These are phyloP conservation scores for Adiantum capillusveneris DNA, from an alignment of 75 land plant genomes.

Conservation along the genomic window DNA sequence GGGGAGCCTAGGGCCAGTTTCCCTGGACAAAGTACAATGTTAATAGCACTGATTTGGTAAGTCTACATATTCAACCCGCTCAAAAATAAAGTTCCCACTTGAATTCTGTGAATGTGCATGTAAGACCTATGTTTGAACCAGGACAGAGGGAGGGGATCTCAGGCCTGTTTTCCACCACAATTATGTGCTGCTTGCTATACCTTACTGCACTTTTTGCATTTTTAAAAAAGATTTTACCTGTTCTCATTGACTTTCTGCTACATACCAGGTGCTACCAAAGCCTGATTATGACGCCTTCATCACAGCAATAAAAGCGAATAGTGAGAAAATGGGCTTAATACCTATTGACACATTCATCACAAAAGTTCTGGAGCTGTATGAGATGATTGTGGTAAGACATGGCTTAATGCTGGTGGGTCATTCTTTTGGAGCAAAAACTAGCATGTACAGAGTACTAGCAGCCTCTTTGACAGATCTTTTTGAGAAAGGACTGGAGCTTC, in stretches of 20 bases:
- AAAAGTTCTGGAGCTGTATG: slow-evolving; percentile 25
- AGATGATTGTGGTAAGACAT: slow-evolving; percentile 29
- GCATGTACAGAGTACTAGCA: slow-evolving; percentile 21
- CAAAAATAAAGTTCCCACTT: too few species aligned
- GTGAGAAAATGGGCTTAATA: slow-evolving; percentile 8
- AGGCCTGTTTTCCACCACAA: too few species aligned
- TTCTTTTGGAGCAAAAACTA: slow-evolving; percentile 30
- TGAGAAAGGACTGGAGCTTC: slow-evolving; percentile 9
- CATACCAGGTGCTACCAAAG: slow-evolving; percentile 16
- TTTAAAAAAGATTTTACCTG: neutral
- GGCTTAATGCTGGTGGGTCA: slow-evolving; percentile 24
- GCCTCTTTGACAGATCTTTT: slow-evolving; percentile 13
- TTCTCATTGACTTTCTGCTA: neutral
- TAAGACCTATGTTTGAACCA: too few species aligned
- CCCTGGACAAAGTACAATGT: too few species aligned
- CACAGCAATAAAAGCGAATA: slow-evolving; percentile 2
- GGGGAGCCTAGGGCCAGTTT: too few species aligned
- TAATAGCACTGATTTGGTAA: too few species aligned
- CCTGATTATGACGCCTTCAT: slow-evolving; percentile 25
- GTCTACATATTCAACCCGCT: too few species aligned
- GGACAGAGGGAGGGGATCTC: too few species aligned
- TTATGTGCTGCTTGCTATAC: too few species aligned
- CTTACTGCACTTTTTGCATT: too few species aligned
- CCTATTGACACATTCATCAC: slow-evolving; percentile 14
- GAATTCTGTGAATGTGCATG: too few species aligned